A percentile compares a stretch with the other conserved stretches of the same genome.
phyloP scores from a whole-genome alignment of 768 basidiomycete species.

The Leccinellum rugosiceps region DNA sequence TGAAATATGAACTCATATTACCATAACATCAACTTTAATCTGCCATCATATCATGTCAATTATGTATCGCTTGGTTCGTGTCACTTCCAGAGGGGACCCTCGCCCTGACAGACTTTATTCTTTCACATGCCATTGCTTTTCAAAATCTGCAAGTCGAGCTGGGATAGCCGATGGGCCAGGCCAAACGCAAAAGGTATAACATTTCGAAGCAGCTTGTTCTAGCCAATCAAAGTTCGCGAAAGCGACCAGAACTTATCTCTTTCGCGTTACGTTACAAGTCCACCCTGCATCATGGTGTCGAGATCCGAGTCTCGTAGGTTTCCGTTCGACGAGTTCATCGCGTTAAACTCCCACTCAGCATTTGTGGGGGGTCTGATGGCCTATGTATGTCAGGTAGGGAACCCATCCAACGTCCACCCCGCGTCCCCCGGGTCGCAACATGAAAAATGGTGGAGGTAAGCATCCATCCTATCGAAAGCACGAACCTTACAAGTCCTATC shows the following conservation, averaged over 20 bases:
- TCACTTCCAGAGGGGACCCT: conserved; percentile 40
- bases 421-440: conserved; percentile 6
- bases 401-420: conserved; percentile 9
- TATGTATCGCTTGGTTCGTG: conserved; percentile 33
- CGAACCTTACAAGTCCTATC: conserved; percentile 9
- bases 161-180: conserved; percentile 29
- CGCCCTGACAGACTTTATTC: conserved; percentile 38
- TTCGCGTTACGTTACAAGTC: not conserved
- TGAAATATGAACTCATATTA: not conserved
- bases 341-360: not conserved
- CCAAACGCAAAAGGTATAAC: not conserved
- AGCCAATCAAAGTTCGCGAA: not conserved
- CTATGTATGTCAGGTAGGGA: not conserved
- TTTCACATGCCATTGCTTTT: conserved; percentile 43
- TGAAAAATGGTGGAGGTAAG: conserved; percentile 1
- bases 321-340: not conserved
- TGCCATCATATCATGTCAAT: conserved; percentile 24
- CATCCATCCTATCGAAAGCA: conserved; percentile 1
- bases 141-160: conserved; percentile 27
- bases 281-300: not conserved
- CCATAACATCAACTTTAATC: not conserved
- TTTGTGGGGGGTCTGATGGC: not conserved
- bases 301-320: not conserved
- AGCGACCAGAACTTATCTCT: not conserved
- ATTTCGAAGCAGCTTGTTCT: not conserved